Percentiles rank a stretch among this genome's conserved stretches.
phyloP scores from a whole-genome alignment of 306 rosid genomes.

The Hippophae gyantsensis region DNA sequence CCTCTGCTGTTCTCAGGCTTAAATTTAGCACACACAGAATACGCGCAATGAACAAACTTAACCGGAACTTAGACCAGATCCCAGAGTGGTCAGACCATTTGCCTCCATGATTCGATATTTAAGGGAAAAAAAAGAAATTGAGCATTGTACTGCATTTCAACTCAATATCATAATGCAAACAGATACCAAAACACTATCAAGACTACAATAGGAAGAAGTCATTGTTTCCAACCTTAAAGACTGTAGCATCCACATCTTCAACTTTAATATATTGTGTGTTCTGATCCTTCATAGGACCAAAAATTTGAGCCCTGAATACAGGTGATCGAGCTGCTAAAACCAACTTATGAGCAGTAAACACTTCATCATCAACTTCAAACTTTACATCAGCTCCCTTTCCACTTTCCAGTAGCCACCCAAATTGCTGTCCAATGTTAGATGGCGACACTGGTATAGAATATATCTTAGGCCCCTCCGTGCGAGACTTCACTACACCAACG shows the following conservation, averaged over 20 bases:
- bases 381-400: constrained; percentile 65
- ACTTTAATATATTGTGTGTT: constrained; percentile 50
- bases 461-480: constrained; percentile 57
- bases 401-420: constrained; percentile 58
- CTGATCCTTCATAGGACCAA: constrained; percentile 87
- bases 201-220: too few relatives aligned
- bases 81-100: too few relatives aligned
- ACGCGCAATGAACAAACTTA: too few relatives aligned
- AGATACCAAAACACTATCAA: too few relatives aligned
- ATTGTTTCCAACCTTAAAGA: constrained; percentile 51
- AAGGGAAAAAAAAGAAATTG: too few relatives aligned
- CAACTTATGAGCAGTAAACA: constrained; percentile 63
- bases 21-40: too few relatives aligned
- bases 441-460: constrained; percentile 55
- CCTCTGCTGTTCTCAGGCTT: too few relatives aligned
- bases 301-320: constrained; percentile 76
- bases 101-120: too few relatives aligned
- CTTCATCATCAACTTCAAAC: constrained; percentile 65
- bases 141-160: too few relatives aligned
- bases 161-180: neutral
- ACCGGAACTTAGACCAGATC: too few relatives aligned
- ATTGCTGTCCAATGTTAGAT: constrained; percentile 56
- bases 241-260: constrained; percentile 80
- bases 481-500: constrained; percentile 74
- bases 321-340: constrained; percentile 83